Evolutionary conservation across 73 alveolate species (phyloP).

Genomic region (Tetrahymena thermophila): DNA sequence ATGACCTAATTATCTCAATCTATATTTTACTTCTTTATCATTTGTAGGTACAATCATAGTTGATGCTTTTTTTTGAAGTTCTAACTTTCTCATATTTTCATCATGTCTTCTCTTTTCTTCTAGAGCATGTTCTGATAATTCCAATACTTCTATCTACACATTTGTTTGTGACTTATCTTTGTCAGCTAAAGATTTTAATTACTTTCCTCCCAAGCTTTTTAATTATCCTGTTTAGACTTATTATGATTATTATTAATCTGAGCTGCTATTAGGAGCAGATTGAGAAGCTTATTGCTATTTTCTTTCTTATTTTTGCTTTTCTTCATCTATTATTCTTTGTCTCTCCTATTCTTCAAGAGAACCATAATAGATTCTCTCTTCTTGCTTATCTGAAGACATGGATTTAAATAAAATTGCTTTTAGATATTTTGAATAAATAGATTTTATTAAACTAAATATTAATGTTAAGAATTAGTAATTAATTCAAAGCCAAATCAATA

Average conservation of each 20-base stretch:
- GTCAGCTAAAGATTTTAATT: neutral
- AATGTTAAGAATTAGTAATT: neutral
- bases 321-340: slow-evolving; percentile 9
- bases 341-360: slow-evolving; percentile 17
- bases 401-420: neutral
- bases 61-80: neutral
- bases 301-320: neutral
- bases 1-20: slow-evolving; percentile 27
- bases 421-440: neutral
- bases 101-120: neutral
- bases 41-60: slow-evolving; percentile 16
- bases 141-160: neutral
- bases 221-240: neutral
- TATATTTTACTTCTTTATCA: neutral
- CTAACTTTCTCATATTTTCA: neutral
- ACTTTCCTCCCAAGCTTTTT: slow-evolving; percentile 5
- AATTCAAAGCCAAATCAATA: neutral
- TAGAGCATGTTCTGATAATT: neutral
- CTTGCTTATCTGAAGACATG: neutral
- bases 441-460: neutral
- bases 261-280: neutral
- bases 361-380: neutral
- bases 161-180: neutral
- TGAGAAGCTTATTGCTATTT: neutral
- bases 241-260: neutral